Conservation (phyloP, 176 grass and related monocot species). For the Carex cristatella region DNA sequence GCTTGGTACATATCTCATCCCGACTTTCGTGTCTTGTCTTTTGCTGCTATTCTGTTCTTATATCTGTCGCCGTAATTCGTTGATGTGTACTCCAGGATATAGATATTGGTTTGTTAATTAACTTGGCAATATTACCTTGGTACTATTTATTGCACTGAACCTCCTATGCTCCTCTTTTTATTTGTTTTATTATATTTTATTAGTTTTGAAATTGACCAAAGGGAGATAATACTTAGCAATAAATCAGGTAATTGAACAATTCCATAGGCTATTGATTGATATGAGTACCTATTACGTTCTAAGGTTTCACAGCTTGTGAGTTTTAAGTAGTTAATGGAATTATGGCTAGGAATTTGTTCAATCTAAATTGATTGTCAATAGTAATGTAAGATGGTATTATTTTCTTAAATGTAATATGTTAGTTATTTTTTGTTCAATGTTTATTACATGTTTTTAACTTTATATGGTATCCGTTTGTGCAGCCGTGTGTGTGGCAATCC, state of each 20-base stretch:
- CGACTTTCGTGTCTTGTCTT: not conserved
- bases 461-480: not conserved
- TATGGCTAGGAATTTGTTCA: not conserved
- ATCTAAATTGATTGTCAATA: not conserved
- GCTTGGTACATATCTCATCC: slow-evolving; percentile 40
- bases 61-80: not conserved
- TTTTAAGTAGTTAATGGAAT: not conserved
- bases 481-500: slow-evolving; percentile 45
- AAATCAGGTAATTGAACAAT: not conserved
- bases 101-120: not conserved
- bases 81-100: not conserved
- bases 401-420: not conserved
- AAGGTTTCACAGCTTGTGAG: not conserved
- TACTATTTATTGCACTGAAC: not conserved
- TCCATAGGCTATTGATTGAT: not conserved
- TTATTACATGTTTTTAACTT: not conserved
- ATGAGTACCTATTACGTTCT: not conserved
- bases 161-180: not conserved
- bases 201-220: not conserved
- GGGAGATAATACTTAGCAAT: not conserved
- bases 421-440: not conserved
- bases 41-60: not conserved
- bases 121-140: not conserved
- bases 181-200: too few species aligned
- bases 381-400: not conserved